These are phyloP conservation scores for Phaffia tasmanica DNA, from an alignment of 768 basidiomycete species.

Conservation along the genomic window DNA sequence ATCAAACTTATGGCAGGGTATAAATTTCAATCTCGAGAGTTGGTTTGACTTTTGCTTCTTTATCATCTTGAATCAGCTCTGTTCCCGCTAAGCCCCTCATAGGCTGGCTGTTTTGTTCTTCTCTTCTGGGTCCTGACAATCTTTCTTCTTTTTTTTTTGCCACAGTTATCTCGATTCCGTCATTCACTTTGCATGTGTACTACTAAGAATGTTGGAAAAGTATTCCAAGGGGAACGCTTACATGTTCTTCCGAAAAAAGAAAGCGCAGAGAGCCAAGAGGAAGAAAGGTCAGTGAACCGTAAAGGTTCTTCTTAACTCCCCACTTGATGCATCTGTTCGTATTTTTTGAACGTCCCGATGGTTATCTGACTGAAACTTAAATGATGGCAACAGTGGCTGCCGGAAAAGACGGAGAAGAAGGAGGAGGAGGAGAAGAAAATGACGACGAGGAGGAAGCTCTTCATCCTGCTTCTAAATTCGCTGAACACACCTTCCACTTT, in stretches of 20 bases:
- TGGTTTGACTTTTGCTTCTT: conserved; percentile 26
- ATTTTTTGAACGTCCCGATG: background rate
- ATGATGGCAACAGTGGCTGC: conserved; percentile 37
- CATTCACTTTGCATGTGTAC: conserved; percentile 66
- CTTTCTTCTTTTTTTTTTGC: background rate
- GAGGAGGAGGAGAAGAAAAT: conserved; percentile 47
- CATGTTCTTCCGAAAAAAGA: conserved; percentile 53
- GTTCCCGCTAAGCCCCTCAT: background rate
- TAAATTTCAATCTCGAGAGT: conserved; percentile 54
- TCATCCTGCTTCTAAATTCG: conserved; percentile 48
- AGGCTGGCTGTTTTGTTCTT: background rate
- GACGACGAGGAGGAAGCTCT: conserved; percentile 48
- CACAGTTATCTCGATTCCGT: conserved; percentile 71
- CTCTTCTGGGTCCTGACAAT: background rate
- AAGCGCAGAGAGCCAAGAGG: conserved; percentile 35
- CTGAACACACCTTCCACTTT: conserved; percentile 84
- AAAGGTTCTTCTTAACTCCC: background rate
- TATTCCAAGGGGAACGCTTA: conserved; percentile 63
- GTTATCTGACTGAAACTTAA: background rate
- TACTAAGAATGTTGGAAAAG: conserved; percentile 80
- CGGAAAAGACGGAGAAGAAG: conserved; percentile 39
- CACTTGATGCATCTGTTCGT: too few relatives aligned
- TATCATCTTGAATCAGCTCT: background rate
- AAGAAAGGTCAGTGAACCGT: conserved; percentile 44
- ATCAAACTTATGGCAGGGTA: conserved; percentile 65